phyloP scores from a whole-genome alignment of 305 asterid genomes.

The Ruellia speciosa region DNA sequence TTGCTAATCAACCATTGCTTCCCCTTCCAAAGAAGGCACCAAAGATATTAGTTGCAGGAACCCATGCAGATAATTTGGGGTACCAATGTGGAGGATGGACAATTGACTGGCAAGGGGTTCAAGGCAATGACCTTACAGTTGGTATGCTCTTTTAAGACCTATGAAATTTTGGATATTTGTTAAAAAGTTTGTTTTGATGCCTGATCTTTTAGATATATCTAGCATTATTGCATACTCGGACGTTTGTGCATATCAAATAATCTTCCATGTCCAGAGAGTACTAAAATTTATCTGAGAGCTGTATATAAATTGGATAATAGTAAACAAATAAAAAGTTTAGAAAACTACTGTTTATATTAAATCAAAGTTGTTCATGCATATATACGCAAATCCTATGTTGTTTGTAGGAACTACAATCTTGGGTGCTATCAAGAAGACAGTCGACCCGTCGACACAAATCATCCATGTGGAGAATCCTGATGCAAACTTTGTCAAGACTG shows the following conservation, averaged over 20 bases:
- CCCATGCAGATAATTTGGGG: slow-evolving; percentile 61
- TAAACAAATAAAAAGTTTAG: too few species aligned
- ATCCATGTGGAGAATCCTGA: slow-evolving; percentile 38
- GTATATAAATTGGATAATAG: not conserved
- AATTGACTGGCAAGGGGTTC: slow-evolving; percentile 58
- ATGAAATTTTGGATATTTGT: too few species aligned
- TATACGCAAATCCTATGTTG: not conserved
- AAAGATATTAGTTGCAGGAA: slow-evolving; percentile 53
- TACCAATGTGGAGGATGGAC: slow-evolving; percentile 82
- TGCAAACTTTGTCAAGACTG: slow-evolving; percentile 26
- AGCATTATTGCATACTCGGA: too few species aligned
- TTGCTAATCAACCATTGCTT: slow-evolving; percentile 24
- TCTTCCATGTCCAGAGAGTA: too few species aligned
- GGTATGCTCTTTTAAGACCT: slow-evolving; percentile 32
- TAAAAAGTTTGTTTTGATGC: too few species aligned
- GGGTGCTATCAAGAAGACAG: slow-evolving; percentile 32
- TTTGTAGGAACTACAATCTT: slow-evolving; percentile 49
- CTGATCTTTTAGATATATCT: too few species aligned
- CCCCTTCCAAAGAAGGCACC: slow-evolving; percentile 45
- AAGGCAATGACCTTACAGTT: slow-evolving; percentile 44
- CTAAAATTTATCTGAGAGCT: not conserved
- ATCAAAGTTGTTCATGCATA: too few species aligned
- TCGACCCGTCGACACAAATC: slow-evolving; percentile 40
- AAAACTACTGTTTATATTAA: too few species aligned
- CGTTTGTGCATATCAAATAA: too few species aligned